Evolutionary conservation across 2,329 filamentous ascomycete species (phyloP), one percentile per base, ranked within the genome.

Genomic region (Penicillium concentricum): DNA sequence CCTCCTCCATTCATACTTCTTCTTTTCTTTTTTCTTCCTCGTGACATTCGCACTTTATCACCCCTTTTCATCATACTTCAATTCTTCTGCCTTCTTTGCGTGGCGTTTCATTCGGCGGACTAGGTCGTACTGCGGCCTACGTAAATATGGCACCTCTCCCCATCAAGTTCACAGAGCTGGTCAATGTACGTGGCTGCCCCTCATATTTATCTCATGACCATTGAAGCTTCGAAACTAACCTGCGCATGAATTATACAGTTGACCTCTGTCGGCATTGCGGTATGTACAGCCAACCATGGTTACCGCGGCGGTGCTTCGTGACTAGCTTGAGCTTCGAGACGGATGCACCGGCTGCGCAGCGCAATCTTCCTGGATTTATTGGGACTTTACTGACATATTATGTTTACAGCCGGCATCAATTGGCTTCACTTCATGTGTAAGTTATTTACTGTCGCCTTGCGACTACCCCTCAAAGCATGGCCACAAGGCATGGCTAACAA

Each of bases 131-230:
- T 69, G 64, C 72, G 71, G 71, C 74, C 70, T 69, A 72, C 67
- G 72, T 75, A 77, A 78, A 73, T 75, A 81, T 81, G 78, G 78
- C 78, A 72, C 84, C 87, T 78, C 82, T 95, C 74, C 91, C 90
- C 72, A 96, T 96, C 81, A 92, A 91, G 82, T 95, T 96, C 79
- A 89, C 89, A 76, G 92, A 96, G 87, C 85, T 93, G 72, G 84
- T 93, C 76, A 90, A 92, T 82, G 86, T 88, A 78, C 63, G 74
- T 70, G 77, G 73, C 71, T 78, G 62, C 76, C 80, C 61, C 44
- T 55, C 35, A 44, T 35, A 38, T 37, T 16, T 49, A 45, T 46
- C 47, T n/a, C n/a, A 26, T 22, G n/a, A 39, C 24, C 34, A 30
- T 45, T 51, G 24, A 47, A 39, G 52, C 34, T 38, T 64, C 67